A percentile compares a stretch with the other conserved stretches of the same genome.
These are phyloP conservation scores for Albophoma yamanashiensis DNA, from an alignment of 2,329 filamentous ascomycete genomes.

Conservation along the genomic window DNA sequence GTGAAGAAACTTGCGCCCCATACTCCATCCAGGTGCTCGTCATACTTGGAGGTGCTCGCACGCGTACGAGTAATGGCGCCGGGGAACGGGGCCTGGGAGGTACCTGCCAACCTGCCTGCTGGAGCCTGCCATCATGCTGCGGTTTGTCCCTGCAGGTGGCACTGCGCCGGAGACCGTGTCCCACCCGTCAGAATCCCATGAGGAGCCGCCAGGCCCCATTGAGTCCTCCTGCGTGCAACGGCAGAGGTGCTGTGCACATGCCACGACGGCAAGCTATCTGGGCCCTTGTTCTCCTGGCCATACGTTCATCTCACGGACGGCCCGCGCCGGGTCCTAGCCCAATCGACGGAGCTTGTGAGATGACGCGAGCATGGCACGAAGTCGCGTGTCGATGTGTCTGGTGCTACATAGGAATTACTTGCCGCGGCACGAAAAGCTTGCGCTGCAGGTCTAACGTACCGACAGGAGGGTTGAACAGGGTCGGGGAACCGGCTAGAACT, in stretches of 20 bases:
- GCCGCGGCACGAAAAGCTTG: not conserved
- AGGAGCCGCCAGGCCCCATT: not conserved
- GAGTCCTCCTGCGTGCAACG: not conserved
- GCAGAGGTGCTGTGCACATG: not conserved
- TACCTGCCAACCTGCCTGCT: no score
- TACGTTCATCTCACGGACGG: not conserved
- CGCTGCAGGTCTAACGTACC: not conserved
- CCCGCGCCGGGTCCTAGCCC: not conserved
- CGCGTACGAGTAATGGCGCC: not conserved
- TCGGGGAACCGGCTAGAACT: not conserved
- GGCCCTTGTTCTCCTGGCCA: not conserved
- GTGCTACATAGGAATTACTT: no score
- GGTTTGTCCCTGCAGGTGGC: not conserved
- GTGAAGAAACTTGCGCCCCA: not conserved
- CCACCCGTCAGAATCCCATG: not conserved
- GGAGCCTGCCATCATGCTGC: not conserved
- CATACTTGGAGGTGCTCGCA: no score
- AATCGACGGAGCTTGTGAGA: not conserved
- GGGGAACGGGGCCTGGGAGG: not conserved
- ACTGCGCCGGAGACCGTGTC: not conserved
- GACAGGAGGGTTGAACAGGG: not conserved
- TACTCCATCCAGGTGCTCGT: no score
- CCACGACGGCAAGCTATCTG: not conserved
- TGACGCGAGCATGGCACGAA: not conserved
- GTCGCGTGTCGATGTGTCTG: not conserved